Evolutionary conservation across 2,329 filamentous ascomycete genomes (phyloP).

Genomic region (Fragosphaeria purpurea): DNA sequence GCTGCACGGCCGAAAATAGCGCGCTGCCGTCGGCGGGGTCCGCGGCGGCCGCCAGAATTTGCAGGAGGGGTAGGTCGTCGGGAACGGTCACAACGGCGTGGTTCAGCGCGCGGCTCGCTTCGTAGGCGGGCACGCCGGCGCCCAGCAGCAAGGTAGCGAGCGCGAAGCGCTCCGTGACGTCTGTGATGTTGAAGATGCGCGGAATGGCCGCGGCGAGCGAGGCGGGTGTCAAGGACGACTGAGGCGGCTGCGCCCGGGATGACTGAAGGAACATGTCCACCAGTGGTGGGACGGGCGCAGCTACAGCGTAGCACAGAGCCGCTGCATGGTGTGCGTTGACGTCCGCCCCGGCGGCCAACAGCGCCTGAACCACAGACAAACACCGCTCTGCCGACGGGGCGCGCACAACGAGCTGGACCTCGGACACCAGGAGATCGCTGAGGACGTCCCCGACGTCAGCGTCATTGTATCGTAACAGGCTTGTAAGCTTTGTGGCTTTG

Average conservation of each 20-base stretch:
- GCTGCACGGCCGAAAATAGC: conserved; percentile 34
- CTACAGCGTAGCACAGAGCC: conserved; percentile 41
- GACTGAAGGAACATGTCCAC: conserved; percentile 40
- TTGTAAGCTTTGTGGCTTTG: conserved; percentile 40
- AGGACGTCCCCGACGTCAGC: conserved; percentile 33
- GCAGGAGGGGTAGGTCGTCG: conserved; percentile 38
- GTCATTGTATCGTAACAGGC: conserved; percentile 35
- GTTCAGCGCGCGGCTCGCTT: conserved; percentile 41
- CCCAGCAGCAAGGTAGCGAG: conserved; percentile 41
- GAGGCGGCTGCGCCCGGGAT: no score
- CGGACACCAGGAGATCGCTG: conserved; percentile 36
- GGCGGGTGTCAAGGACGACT: conserved; percentile 29
- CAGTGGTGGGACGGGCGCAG: conserved; percentile 32
- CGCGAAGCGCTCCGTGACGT: conserved; percentile 39
- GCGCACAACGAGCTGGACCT: conserved; percentile 37
- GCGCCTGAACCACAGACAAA: conserved; percentile 33
- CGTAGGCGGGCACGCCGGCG: conserved; percentile 35
- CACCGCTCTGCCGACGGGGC: conserved; percentile 27
- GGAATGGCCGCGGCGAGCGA: conserved; percentile 42
- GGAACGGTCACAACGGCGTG: conserved; percentile 39
- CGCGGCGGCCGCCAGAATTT: conserved; percentile 33
- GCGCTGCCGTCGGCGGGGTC: conserved; percentile 42
- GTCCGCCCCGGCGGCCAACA: conserved; percentile 43
- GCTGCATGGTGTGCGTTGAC: conserved; percentile 43
- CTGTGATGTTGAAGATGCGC: conserved; percentile 39